phyloP scores from a whole-genome alignment of 192 early-diverging fungal species.

The Backusella morwellensis region DNA sequence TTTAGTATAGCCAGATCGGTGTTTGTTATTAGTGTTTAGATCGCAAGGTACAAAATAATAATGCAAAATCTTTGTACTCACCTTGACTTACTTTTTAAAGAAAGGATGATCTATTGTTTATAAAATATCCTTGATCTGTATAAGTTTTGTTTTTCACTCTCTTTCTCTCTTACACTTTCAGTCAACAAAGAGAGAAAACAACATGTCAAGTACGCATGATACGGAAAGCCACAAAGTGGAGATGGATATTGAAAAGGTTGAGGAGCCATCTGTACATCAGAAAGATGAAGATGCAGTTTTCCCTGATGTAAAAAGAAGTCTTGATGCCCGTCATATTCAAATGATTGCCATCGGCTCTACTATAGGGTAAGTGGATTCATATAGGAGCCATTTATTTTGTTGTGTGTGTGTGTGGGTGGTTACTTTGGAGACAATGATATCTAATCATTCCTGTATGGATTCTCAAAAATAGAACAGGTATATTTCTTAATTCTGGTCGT shows the following conservation, averaged over 20 bases:
- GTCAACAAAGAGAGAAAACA: no score
- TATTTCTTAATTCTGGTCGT: constrained; percentile 69
- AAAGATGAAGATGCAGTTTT: background rate
- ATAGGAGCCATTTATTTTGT: background rate
- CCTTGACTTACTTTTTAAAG: no score
- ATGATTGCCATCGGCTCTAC: constrained; percentile 32
- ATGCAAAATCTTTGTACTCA: no score
- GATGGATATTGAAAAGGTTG: background rate
- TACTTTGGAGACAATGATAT: background rate
- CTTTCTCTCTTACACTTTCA: no score
- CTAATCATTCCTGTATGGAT: background rate
- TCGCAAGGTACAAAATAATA: no score
- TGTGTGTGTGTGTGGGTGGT: background rate
- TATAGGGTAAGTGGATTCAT: constrained; percentile 15
- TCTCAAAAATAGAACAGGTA: constrained; percentile 49
- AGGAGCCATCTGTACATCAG: background rate
- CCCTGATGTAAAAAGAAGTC: constrained; percentile 4
- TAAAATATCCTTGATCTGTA: no score
- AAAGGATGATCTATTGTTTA: no score
- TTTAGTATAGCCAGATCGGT: no score
- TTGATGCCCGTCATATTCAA: constrained; percentile 30
- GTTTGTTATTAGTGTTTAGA: no score
- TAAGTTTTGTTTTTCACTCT: no score
- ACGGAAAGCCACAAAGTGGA: background rate
- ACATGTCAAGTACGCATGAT: background rate